Percentiles rank a stretch among this genome's conserved stretches.
Evolutionary conservation across 75 land plant species (phyloP).

Genomic region (Picea glauca): DNA sequence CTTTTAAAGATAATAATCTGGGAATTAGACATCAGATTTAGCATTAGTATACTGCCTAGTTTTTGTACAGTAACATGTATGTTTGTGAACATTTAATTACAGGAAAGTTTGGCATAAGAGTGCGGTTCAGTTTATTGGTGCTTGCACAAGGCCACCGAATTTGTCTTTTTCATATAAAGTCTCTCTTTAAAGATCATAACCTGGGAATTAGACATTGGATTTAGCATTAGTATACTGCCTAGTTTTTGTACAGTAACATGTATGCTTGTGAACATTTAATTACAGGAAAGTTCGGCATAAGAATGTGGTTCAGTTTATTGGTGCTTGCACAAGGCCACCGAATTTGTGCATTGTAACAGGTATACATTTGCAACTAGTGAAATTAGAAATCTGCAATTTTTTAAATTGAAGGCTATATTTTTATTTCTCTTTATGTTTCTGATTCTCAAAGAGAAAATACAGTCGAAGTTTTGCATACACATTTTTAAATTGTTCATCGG

Average conservation of each 20-base stretch:
- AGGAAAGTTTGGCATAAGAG: constrained; percentile 97
- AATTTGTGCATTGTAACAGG: constrained; percentile 92
- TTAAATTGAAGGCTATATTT: background rate
- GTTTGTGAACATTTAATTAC: constrained; percentile 15
- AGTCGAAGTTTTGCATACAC: background rate
- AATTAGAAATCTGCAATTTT: no score
- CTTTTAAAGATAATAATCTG: background rate
- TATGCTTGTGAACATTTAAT: background rate
- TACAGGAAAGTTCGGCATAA: constrained; percentile 96
- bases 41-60: background rate
- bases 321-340: constrained; percentile 94
- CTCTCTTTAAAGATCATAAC: background rate
- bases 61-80: background rate
- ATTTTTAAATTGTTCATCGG: background rate
- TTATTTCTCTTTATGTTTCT: background rate
- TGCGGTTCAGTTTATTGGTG: constrained; percentile 98
- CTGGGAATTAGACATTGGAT: background rate
- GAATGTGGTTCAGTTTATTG: constrained; percentile 98
- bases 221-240: background rate
- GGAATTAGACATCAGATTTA: background rate
- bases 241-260: background rate
- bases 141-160: constrained; percentile 88
- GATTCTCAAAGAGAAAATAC: background rate
- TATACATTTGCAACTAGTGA: background rate
- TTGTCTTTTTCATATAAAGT: constrained; percentile 22